Evolutionary conservation across 192 early-diverging fungal species (phyloP).

Genomic region (Podila horticola): DNA sequence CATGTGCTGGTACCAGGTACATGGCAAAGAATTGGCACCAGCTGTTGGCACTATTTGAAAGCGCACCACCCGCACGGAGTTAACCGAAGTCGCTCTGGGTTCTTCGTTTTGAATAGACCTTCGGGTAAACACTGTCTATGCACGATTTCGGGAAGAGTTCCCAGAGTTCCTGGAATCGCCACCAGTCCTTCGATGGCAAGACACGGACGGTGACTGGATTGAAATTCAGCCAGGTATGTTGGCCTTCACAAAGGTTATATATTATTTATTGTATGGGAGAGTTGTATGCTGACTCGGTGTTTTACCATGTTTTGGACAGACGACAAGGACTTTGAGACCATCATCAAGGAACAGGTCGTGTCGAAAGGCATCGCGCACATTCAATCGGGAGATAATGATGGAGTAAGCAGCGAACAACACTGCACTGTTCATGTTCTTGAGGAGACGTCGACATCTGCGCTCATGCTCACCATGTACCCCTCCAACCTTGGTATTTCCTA

Average conservation of each 20-base stretch:
- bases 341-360: slow-evolving; percentile 3
- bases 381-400: slow-evolving; percentile 21
- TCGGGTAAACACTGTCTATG: slow-evolving; percentile 11
- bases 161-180: slow-evolving; percentile 9
- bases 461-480: too few species aligned
- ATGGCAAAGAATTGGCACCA: neutral
- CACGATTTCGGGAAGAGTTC: slow-evolving; percentile 31
- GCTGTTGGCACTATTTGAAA: neutral
- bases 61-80: neutral
- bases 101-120: slow-evolving; percentile 11
- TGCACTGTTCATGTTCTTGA: too few species aligned
- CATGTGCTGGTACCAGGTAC: slow-evolving; percentile 30
- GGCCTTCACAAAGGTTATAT: too few species aligned
- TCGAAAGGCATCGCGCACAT: slow-evolving; percentile 24
- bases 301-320: too few species aligned
- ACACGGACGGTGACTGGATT: slow-evolving; percentile 43
- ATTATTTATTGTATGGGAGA: too few species aligned
- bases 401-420: slow-evolving; percentile 8
- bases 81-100: too few species aligned
- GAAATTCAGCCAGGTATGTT: slow-evolving; percentile 18
- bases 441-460: too few species aligned
- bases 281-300: neutral
- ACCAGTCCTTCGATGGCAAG: slow-evolving; percentile 24
- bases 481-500: neutral
- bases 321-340: slow-evolving; percentile 23